Conservation (phyloP, 1,284 basidiomycete species). For the Phenoliferia sp. region DNA sequence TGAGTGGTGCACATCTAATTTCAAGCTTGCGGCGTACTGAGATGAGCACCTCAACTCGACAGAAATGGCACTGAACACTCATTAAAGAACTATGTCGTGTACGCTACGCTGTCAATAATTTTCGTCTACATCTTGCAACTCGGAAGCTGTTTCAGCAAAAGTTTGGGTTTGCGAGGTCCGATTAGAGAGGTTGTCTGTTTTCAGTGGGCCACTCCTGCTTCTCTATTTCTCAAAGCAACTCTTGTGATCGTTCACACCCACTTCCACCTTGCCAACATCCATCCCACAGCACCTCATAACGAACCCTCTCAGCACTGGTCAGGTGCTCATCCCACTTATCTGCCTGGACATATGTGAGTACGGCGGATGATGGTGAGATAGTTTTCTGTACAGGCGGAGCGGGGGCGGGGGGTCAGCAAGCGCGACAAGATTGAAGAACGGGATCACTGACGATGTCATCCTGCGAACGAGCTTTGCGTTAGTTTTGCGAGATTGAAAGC, state of each 20-base stretch:
- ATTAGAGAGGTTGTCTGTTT: too few species aligned
- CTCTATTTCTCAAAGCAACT: too few species aligned
- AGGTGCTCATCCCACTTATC: conserved; percentile 30
- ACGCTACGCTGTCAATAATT: background rate
- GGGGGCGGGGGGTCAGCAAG: background rate
- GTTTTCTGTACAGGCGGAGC: conserved; percentile 13
- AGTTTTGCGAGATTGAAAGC: background rate
- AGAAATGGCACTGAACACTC: background rate
- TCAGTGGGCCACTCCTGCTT: too few species aligned
- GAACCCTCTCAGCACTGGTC: background rate
- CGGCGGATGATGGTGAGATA: conserved; percentile 9
- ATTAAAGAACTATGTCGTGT: too few species aligned
- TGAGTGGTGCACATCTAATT: background rate
- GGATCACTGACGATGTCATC: conserved; percentile 17
- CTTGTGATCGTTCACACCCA: background rate
- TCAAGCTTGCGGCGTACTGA: background rate
- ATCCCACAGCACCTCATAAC: conserved; percentile 13
- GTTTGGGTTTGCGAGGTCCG: too few species aligned
- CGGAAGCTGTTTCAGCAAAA: too few species aligned
- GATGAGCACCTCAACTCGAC: background rate
- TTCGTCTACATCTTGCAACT: background rate
- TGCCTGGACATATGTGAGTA: conserved; percentile 23
- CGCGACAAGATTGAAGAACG: background rate
- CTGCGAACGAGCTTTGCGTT: conserved; percentile 4
- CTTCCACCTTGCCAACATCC: conserved; percentile 9